These are phyloP conservation scores for Hypoxylon sp. DNA, from an alignment of 2,329 filamentous ascomycete genomes.

Conservation along the genomic window DNA sequence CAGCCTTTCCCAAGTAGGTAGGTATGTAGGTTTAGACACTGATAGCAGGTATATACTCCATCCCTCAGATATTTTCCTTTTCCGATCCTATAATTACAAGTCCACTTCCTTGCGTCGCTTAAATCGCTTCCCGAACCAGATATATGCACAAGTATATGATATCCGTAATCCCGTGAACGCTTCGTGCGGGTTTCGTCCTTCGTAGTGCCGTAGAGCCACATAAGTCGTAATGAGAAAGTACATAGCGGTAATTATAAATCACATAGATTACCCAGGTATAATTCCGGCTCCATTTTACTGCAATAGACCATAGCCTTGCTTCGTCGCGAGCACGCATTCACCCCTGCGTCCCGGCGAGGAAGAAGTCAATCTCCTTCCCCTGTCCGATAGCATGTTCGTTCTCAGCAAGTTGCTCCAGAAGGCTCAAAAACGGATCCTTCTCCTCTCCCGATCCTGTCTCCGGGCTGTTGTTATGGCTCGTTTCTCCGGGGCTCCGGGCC, in stretches of 20 bases:
- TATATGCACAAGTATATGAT: conserved; percentile 1
- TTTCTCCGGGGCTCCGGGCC: conserved; percentile 60
- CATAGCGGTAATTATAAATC: neutral
- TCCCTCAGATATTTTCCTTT: neutral
- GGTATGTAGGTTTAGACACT: conserved; percentile 3
- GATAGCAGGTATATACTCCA: conserved; percentile 5
- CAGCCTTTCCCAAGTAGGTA: neutral
- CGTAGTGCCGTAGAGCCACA: neutral
- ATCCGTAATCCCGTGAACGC: neutral
- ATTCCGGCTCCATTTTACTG: neutral
- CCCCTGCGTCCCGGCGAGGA: conserved; percentile 61
- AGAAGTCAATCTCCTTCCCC: conserved; percentile 83
- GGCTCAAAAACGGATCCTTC: conserved; percentile 83
- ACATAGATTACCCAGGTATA: neutral
- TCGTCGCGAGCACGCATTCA: conserved; percentile 30
- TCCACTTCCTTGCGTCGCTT: neutral
- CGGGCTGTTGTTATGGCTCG: conserved; percentile 64
- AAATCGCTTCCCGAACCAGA: neutral
- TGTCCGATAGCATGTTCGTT: conserved; percentile 78
- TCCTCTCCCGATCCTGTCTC: conserved; percentile 68
- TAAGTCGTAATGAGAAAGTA: neutral
- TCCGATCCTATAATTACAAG: conserved; percentile 11
- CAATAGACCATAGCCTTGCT: neutral
- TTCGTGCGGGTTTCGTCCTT: neutral
- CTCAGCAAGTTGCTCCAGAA: conserved; percentile 85